These are phyloP conservation scores for Lathyrus tuberosus DNA, from an alignment of 306 rosid species.

Conservation along the genomic window DNA sequence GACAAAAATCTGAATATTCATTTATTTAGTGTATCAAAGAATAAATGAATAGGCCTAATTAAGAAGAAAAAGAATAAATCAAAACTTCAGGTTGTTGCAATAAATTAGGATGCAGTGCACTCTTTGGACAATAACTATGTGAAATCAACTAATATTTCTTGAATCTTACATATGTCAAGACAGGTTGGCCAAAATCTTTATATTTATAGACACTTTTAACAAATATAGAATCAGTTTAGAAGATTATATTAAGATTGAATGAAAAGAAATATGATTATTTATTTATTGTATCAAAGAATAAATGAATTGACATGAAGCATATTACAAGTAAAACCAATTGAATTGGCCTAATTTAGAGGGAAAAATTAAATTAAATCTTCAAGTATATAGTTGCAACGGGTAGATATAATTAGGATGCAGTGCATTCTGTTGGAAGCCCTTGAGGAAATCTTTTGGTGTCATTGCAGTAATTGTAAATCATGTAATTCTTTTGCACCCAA, in stretches of 20 bases:
- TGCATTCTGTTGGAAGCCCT: constrained; percentile 43
- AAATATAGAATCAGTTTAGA: too few species aligned
- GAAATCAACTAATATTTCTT: too few species aligned
- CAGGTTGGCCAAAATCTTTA: too few species aligned
- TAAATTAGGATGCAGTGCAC: too few species aligned
- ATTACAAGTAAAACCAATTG: not conserved
- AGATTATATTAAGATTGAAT: not conserved
- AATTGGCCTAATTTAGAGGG: not conserved
- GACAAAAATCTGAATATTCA: too few species aligned
- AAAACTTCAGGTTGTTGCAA: too few species aligned
- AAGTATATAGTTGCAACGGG: not conserved
- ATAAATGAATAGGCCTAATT: too few species aligned
- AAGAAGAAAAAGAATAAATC: too few species aligned
- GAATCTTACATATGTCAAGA: too few species aligned
- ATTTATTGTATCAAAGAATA: constrained; percentile 7
- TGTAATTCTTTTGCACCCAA: constrained; percentile 66
- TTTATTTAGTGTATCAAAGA: too few species aligned
- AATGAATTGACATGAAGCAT: not conserved
- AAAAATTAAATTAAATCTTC: not conserved
- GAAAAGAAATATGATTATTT: not conserved
- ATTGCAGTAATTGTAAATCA: constrained; percentile 65
- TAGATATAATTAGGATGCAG: not conserved
- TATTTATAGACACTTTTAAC: too few species aligned
- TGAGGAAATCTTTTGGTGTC: constrained; percentile 56
- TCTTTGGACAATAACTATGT: too few species aligned